These are phyloP conservation scores for Saccharum spontaneum DNA, from an alignment of 176 grass and related monocot species.

Conservation along the genomic window DNA sequence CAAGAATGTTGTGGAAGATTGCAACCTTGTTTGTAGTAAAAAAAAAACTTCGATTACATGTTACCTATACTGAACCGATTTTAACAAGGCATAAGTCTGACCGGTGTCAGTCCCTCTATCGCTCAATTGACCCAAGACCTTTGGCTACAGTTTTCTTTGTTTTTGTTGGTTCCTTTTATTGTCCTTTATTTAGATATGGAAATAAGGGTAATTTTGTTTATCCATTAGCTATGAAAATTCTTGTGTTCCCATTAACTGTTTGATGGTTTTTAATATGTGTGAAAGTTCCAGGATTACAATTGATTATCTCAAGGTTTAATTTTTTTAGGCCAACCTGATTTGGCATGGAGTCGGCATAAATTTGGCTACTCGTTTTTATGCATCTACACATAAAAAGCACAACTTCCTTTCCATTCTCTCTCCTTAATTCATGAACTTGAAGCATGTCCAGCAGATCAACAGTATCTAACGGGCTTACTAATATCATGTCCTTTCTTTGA, in stretches of 20 bases:
- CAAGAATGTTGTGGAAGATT: not conserved
- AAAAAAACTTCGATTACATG: not conserved
- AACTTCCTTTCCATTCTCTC: not conserved
- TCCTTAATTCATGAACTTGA: not conserved
- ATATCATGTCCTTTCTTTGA: not conserved
- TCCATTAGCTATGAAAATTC: not conserved
- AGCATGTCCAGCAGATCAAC: not conserved
- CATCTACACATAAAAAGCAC: not conserved
- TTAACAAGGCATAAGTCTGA: not conserved
- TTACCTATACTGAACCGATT: not conserved
- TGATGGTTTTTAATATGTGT: constrained; percentile 10
- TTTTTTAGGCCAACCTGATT: not conserved
- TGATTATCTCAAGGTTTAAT: not conserved
- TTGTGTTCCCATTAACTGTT: not conserved
- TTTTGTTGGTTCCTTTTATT: not conserved
- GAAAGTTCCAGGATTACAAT: not conserved
- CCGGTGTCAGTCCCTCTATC: not conserved
- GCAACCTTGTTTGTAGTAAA: not conserved
- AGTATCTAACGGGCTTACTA: not conserved
- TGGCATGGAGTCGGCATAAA: not conserved
- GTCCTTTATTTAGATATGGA: not conserved
- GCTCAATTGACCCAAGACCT: not conserved
- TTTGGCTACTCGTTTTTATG: not conserved
- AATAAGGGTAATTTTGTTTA: not conserved
- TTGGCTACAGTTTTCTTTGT: constrained; percentile 10